Base-by-base conservation (phyloP, 495 filamentous ascomycete species). In the Chlorociboria aeruginascens region DNA sequence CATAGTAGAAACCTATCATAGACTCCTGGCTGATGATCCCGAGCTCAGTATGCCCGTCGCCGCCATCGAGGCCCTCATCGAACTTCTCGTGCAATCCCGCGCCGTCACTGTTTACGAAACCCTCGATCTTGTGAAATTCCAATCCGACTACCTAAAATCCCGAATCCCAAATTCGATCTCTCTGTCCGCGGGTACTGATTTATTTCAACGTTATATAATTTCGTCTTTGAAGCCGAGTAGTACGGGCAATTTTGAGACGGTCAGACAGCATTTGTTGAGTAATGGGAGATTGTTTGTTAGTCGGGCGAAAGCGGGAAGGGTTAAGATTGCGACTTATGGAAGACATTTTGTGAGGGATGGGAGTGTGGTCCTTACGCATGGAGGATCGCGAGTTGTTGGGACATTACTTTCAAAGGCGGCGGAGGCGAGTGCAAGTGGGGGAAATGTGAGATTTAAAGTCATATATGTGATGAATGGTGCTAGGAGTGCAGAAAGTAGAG, bases 1-100 rank as follows among this genome's bases (percentile, higher is more conserved):
- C 58, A 78, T 79, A 46, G 73, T 79, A 47, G 61, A 60, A 46
- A 68, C 69, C 42, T 79, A 78, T 62, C 61, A 63, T 36, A 56
- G 61, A 41, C 71, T 77, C 49, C 66, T 78, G 14, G 50, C 59
- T 48, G 67, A 73, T 32, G 88, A 95, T 64, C 78, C 82, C 11
- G 85, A 92, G 28, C 76, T 96, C 35, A 94, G 89, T 25, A 95
- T 94, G 85, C 87, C 90, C 41, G 82, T 98, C 43, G 92, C 90
- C 2, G 89, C 92, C 45, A 95, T 98, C 63, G 89, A 96, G 67
- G 79, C 92, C 32, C 76, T 96, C 40, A 89, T 95, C 53, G 74
- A 85, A 55, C 79, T 87, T 49, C 79, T 96, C 49, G 78, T 80
- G 61, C 75, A 79, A 41, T 83, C 78, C 8, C 76, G 79, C 40